A percentile compares a stretch with the other conserved stretches of the same genome.
These are phyloP conservation scores for Phoenix dactylifera DNA, from an alignment of 176 grass and related monocot genomes.

Conservation along the genomic window DNA sequence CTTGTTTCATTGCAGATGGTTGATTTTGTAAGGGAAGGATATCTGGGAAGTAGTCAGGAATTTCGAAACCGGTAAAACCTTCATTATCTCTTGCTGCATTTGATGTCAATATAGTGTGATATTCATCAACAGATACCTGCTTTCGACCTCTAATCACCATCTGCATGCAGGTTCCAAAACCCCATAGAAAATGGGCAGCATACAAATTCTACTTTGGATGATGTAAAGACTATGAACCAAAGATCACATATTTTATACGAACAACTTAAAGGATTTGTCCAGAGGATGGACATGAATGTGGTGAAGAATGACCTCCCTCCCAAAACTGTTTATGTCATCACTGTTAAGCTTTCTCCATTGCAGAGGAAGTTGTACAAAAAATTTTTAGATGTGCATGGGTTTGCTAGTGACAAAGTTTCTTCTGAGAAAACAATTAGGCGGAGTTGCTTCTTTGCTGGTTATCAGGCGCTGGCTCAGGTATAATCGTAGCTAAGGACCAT, in stretches of 20 bases:
- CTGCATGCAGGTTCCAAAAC: constrained; percentile 77
- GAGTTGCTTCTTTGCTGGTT: constrained; percentile 85
- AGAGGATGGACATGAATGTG: constrained; percentile 90
- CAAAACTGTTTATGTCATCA: constrained; percentile 97
- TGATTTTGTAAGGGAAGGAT: constrained; percentile 99
- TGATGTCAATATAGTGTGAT: too few species aligned
- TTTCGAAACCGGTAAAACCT: constrained; percentile 75
- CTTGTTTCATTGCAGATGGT: constrained; percentile 49
- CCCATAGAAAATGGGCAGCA: constrained; percentile 99
- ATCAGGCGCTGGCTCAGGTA: constrained; percentile 86
- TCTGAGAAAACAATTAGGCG: constrained; percentile 57
- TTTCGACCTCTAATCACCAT: constrained; percentile 9
- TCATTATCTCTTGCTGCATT: not conserved
- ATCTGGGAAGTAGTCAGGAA: constrained; percentile 94
- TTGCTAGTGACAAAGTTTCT: constrained; percentile 45
- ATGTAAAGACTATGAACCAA: constrained; percentile 98
- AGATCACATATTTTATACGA: constrained; percentile 91
- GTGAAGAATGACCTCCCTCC: constrained; percentile 94
- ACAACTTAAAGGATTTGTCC: constrained; percentile 98
- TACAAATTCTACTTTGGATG: constrained; percentile 80
- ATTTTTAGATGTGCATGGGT: constrained; percentile 90
- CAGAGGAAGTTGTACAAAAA: constrained; percentile 85
- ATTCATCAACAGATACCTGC: too few species aligned
- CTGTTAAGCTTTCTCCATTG: constrained; percentile 85
- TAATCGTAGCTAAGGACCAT: not conserved